Conservation (phyloP, 169 alveolate genomes). For the Plasmodium chabaudi region DNA sequence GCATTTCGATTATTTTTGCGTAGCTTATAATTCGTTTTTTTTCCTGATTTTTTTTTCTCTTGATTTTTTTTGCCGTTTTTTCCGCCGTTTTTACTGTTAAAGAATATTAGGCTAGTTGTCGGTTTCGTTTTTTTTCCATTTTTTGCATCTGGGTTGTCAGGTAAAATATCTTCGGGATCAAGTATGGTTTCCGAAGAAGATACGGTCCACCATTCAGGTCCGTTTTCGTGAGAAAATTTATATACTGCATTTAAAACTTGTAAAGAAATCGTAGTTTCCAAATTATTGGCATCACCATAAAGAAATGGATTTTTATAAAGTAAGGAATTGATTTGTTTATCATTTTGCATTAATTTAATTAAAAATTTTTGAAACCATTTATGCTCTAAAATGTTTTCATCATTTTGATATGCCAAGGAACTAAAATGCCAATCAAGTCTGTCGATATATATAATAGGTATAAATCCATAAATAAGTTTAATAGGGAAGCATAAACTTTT, state of each 20-base stretch:
- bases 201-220: slow-evolving; percentile 37
- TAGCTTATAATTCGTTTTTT: background rate
- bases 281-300: background rate
- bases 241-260: slow-evolving; percentile 22
- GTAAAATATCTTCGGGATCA: background rate
- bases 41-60: background rate
- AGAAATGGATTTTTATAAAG: slow-evolving; percentile 38
- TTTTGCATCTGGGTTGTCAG: background rate
- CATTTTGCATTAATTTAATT: slow-evolving; percentile 14
- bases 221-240: slow-evolving; percentile 1
- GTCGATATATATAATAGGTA: slow-evolving; percentile 60
- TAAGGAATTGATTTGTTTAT: slow-evolving; percentile 13
- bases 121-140: no score
- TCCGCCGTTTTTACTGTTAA: background rate
- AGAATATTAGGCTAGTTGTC: background rate
- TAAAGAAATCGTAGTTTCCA: background rate
- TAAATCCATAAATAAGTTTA: slow-evolving; percentile 17
- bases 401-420: slow-evolving; percentile 1
- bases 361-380: slow-evolving; percentile 45
- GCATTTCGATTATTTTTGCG: background rate
- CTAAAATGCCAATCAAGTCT: slow-evolving; percentile 72
- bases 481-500: slow-evolving; percentile 25
- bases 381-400: slow-evolving; percentile 15
- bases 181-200: slow-evolving; percentile 17
- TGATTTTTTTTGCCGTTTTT: background rate